Evolutionary conservation across 2,329 filamentous ascomycete genomes (phyloP).

Genomic region (Diaporthe caulivora): DNA sequence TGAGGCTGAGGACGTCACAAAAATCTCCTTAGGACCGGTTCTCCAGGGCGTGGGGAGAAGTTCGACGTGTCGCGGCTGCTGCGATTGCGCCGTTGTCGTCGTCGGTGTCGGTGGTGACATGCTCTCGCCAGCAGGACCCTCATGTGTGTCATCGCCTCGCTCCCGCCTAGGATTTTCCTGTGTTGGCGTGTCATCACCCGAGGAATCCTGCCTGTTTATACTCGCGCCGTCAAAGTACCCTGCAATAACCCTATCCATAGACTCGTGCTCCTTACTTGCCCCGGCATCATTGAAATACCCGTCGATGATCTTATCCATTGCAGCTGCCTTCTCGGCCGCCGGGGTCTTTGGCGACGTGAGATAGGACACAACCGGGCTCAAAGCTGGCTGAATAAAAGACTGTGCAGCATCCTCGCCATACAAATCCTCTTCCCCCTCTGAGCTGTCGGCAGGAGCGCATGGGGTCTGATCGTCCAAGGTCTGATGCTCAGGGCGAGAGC

Average conservation of each 20-base stretch:
- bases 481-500: constrained; percentile 18
- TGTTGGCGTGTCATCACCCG: constrained; percentile 21
- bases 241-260: constrained; percentile 31
- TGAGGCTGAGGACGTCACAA: constrained; percentile 42
- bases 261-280: constrained; percentile 31
- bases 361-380: constrained; percentile 68
- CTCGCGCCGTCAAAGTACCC: constrained; percentile 22
- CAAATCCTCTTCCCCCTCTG: constrained; percentile 51
- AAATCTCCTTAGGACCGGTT: constrained; percentile 54
- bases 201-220: constrained; percentile 13
- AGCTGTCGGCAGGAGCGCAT: constrained; percentile 38
- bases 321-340: constrained; percentile 69
- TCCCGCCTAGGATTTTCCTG: background rate
- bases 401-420: constrained; percentile 68
- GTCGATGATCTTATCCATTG: constrained; percentile 58
- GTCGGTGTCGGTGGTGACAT: background rate
- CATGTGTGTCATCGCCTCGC: background rate
- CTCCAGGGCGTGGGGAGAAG: constrained; percentile 54
- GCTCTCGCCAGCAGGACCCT: background rate
- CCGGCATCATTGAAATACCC: constrained; percentile 50
- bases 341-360: constrained; percentile 67
- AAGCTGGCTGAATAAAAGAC: constrained; percentile 69
- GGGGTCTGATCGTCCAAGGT: constrained; percentile 14
- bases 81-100: constrained; percentile 34
- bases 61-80: constrained; percentile 38